phyloP scores from a whole-genome alignment of 768 basidiomycete genomes.

The Krasilnikovozyma curviuscula region DNA sequence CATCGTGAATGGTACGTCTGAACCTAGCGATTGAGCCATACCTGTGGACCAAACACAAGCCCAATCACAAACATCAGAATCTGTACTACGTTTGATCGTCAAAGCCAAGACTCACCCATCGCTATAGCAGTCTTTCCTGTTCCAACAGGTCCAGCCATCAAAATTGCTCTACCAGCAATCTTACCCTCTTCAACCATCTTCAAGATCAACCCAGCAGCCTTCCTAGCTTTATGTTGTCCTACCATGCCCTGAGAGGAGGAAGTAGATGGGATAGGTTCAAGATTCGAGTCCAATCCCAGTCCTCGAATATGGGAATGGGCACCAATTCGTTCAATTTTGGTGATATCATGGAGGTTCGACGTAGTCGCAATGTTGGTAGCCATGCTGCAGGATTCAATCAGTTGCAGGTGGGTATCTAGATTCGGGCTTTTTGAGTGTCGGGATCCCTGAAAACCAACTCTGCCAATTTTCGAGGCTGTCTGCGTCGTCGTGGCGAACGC shows the following conservation, averaged over 20 bases:
- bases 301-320: slow-evolving; percentile 60
- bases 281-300: slow-evolving; percentile 66
- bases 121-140: slow-evolving; percentile 98
- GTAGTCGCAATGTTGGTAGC: slow-evolving; percentile 23
- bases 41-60: slow-evolving; percentile 38
- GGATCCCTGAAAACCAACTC: too few relatives aligned
- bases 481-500: too few relatives aligned
- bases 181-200: slow-evolving; percentile 95
- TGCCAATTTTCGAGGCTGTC: too few relatives aligned
- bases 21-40: slow-evolving; percentile 86
- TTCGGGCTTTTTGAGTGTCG: too few relatives aligned
- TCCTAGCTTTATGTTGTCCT: slow-evolving; percentile 84
- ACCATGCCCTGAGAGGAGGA: slow-evolving; percentile 84
- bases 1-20: slow-evolving; percentile 94
- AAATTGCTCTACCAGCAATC: slow-evolving; percentile 85
- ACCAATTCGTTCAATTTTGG: slow-evolving; percentile 20
- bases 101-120: slow-evolving; percentile 41
- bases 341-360: slow-evolving; percentile 21
- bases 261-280: slow-evolving; percentile 61
- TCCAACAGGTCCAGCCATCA: slow-evolving; percentile 93
- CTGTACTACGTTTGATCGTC: too few relatives aligned
- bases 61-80: too few relatives aligned
- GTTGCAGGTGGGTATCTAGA: too few relatives aligned
- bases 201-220: slow-evolving; percentile 91
- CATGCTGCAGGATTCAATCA: too few relatives aligned